These are phyloP conservation scores for Albizia julibrissin DNA, from an alignment of 306 rosid genomes.

Conservation along the genomic window DNA sequence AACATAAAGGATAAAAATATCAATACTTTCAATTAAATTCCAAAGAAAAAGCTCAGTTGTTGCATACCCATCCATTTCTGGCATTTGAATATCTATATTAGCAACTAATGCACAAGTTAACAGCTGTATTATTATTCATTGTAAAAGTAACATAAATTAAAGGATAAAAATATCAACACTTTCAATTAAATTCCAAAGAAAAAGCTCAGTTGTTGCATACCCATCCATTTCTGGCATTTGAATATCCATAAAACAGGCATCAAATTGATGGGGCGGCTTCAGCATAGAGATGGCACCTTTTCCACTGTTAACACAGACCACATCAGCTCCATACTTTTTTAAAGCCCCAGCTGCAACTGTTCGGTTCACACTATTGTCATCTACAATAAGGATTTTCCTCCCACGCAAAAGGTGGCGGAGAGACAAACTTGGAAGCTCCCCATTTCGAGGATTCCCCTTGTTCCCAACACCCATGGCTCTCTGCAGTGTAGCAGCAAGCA, in stretches of 20 bases:
- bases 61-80: too few relatives aligned
- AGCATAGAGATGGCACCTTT: slow-evolving; percentile 65
- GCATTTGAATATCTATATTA: too few relatives aligned
- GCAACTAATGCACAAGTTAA: too few relatives aligned
- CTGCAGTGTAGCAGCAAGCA: slow-evolving; percentile 90
- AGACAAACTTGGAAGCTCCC: slow-evolving; percentile 74
- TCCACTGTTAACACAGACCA: slow-evolving; percentile 83
- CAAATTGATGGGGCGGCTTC: slow-evolving; percentile 80
- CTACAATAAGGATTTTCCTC: slow-evolving; percentile 82
- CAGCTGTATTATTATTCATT: too few relatives aligned
- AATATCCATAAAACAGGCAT: slow-evolving; percentile 98
- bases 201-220: too few relatives aligned
- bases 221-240: slow-evolving; percentile 99
- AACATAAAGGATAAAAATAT: not conserved
- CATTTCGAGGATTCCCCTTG: slow-evolving; percentile 64
- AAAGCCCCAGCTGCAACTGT: slow-evolving; percentile 95
- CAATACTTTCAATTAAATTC: not conserved
- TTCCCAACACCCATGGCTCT: slow-evolving; percentile 72
- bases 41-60: slow-evolving; percentile 11
- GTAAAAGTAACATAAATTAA: too few relatives aligned
- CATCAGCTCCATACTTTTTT: slow-evolving; percentile 85
- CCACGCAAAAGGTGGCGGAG: slow-evolving; percentile 74
- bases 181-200: too few relatives aligned
- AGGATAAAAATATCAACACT: too few relatives aligned
- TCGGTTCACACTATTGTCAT: slow-evolving; percentile 88